A percentile compares a stretch with the other conserved stretches of the same genome.
phyloP scores from a whole-genome alignment of 305 asterid genomes.

The Petunia hybrid region DNA sequence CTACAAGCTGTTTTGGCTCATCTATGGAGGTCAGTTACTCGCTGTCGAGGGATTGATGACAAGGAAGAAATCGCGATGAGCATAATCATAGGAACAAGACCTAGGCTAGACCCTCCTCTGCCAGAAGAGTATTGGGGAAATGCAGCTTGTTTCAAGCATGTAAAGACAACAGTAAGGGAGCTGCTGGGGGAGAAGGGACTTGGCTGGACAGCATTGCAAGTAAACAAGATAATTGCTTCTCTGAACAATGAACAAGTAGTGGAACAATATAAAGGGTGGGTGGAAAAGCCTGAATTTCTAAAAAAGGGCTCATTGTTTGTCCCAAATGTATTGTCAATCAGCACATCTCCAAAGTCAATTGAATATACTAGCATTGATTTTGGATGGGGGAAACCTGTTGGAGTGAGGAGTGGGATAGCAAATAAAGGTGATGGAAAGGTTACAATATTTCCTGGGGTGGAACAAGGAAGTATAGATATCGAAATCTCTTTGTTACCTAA shows the following conservation, averaged over 20 bases:
- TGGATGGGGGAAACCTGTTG: conserved; percentile 64
- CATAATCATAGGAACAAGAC: neutral
- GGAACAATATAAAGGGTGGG: conserved; percentile 39
- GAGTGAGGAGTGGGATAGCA: conserved; percentile 46
- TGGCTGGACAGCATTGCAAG: conserved; percentile 43
- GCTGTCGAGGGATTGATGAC: neutral
- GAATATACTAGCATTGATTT: conserved; percentile 56
- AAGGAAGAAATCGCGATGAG: neutral
- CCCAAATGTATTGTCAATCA: neutral
- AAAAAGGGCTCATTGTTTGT: neutral
- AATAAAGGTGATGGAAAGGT: conserved; percentile 47
- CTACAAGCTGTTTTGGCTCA: conserved; percentile 30
- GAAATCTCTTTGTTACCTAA: conserved; percentile 46
- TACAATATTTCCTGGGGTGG: conserved; percentile 37
- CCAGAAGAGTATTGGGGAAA: conserved; percentile 52
- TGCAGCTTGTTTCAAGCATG: neutral
- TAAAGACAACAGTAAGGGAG: neutral
- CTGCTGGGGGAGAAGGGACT: conserved; percentile 30
- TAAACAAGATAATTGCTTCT: conserved; percentile 34
- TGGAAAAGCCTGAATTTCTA: conserved; percentile 24
- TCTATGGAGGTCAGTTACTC: conserved; percentile 13
- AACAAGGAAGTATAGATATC: conserved; percentile 50
- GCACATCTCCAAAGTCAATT: conserved; percentile 51
- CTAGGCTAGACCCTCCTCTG: conserved; percentile 28
- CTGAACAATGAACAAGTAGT: conserved; percentile 34